Base-by-base conservation (phyloP, 495 filamentous ascomycete species). In the Daldinia concentrica region DNA sequence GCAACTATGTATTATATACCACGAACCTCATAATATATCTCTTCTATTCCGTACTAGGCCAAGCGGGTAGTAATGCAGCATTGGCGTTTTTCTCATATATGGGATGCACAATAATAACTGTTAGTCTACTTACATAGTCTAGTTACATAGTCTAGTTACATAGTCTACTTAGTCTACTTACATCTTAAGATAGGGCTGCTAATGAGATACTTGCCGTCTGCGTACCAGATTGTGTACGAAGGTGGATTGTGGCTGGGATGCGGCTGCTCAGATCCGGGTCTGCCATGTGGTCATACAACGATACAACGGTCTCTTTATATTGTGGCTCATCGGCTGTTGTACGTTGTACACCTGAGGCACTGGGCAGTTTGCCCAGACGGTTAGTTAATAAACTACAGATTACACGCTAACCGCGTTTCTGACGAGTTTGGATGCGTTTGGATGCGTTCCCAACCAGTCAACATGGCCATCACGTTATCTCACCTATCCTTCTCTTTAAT, bases 231-330 rank as follows among this genome's bases (percentile, higher is more conserved):
- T 30, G 26, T 54, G 51, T 54, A 54, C 51, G 26, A 54, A 29
- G 55, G 41, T 39, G 62, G 62, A 17, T 41, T 69, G 71, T 73
- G 71, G 71, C 71, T 69, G 24, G 52, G 69, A 69, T 73, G 71
- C 71, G 66, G 71, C 66, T 69, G 71, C 66, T 69, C 57, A 34
- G 57, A 54, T 58, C 56, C 56, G 51, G 37, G 48, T 26, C 30
- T 70, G 72, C 72, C 72, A 74, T 74, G 72, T 74, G 72, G 72
- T 74, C 63, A 71, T 71, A 74, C 68, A 69, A 66, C 66, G 71
- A 66, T 69, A 74, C 66, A 74, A 71, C 72, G 72, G 72, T 74
- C 63, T 48, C 19, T 61, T 61, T 74, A 71, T 74, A 74, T 70
- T 71, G 72, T 74, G 72, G 72, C 72, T 74, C 67, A 50, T 66